Evolutionary conservation across 108 stramenopile genomes (phyloP), one percentile per base, ranked within the genome.

Genomic region (Conticribra weissflogii): DNA sequence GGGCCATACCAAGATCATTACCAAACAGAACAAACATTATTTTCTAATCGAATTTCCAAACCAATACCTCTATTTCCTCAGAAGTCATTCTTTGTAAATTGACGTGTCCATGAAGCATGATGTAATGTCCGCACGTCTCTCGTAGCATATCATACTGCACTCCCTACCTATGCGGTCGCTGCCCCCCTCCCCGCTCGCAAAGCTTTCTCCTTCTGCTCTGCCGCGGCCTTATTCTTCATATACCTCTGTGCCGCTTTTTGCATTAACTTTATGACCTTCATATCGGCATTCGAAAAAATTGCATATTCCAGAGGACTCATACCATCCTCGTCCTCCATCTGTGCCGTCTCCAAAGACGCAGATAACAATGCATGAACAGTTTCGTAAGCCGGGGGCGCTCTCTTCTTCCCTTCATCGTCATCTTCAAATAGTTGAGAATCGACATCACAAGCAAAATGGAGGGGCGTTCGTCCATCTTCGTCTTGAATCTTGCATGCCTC

Each of bases 271-370:
- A 78, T 58, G 1, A 78, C 77, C 50, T 45, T 58, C 14, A 68
- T 45, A 28, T 73, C 65, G 3, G 77, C 77, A 25, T 68, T 27
- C 3, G 65, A 67, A 21, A 68, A 61, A 29, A 78, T 78, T 5
- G 72, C 72, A 61, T 74, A 78, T 36, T 78, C 77, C 30, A 78
- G 54, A 12, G 77, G 77, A 27, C 59, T 73, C 72, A 73, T 74
- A 18, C 25, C 64, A 25, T 78, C 72, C 19, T 29, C 72, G 54
- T 78, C 77, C 41, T 76, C 75, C 33, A 68, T 33, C 16, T 28
- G 27, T 7, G 65, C 75, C 0, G 52, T 5, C 30, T 27, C 18
- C 30, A 68, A 30, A 17, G 56, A 56, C 15, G 66, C 75, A 1
- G 61, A 68, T 1, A 76, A 30, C n/a, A 76, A 53, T 24, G 58